Evolutionary conservation across 306 rosid genomes (phyloP), one percentile per base, ranked within the genome.

Genomic region (Albizia julibrissin): DNA sequence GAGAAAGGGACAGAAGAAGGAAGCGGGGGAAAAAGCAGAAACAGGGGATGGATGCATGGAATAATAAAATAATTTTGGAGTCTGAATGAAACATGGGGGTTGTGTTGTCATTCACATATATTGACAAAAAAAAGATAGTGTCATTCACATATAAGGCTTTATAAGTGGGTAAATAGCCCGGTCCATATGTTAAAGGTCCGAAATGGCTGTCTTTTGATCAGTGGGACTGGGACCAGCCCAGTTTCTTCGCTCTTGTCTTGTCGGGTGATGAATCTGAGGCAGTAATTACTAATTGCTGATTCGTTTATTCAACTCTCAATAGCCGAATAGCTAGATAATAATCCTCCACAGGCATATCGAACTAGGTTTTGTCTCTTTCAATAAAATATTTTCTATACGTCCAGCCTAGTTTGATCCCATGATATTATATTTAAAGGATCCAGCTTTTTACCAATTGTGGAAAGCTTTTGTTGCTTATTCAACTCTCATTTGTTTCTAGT

Each of bases 321-420:
- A 2, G 3, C 31, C 1, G 8, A 6, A 6, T 6, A 37, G 8
- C 8, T 37, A 5, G 40, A 37, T 0, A 37, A 1, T 6, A 37
- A 37, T 37, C 6, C 40, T 1, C 6, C 1, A 1, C 1, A 37
- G 40, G 6, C 1, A 6, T 6, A 37, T 37, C 7, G 1, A 37
- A 37, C 1, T 37, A 1, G 8, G 8, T 37, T 37, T 37, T 37
- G 8, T 1, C 40, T 37, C 8, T 37, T 6, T 1, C 0, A 37
- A 37, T 0, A 37, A 37, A 37, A 5, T 6, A 5, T 6, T 37
- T 37, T 1, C 1, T 0, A 37, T 37, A 1, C 0, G 6, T 1
- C 5, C 1, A 6, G 1, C 8, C 1, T 37, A 0, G 1, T 0
- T 37, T 1, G 6, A 37, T 5, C 0, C 6, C 6, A 37, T 0